Conservation (phyloP, 495 filamentous ascomycete genomes). For the Xylaria sp. region DNA sequence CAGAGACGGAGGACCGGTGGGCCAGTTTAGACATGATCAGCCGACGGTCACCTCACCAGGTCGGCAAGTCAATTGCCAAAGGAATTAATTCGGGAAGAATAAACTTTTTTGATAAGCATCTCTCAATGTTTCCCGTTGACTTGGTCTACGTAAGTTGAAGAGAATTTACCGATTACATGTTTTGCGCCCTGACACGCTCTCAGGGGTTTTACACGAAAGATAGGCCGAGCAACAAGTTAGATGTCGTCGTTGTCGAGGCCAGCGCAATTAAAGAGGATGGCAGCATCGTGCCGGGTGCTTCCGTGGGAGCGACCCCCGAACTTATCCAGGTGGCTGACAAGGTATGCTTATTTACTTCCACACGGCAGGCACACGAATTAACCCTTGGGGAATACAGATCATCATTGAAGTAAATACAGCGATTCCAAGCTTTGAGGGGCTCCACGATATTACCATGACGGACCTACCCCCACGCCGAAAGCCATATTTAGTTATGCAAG, state of each 20-base stretch:
- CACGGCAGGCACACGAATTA: not conserved
- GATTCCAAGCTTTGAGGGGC: slow-evolving; percentile 82
- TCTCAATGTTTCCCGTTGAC: slow-evolving; percentile 92
- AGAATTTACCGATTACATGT: not conserved
- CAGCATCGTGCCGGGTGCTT: slow-evolving; percentile 87
- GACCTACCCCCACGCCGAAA: slow-evolving; percentile 82
- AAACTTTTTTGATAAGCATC: slow-evolving; percentile 92
- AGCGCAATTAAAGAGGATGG: slow-evolving; percentile 92
- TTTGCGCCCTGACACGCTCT: slow-evolving; percentile 1
- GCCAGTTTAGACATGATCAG: slow-evolving; percentile 87
- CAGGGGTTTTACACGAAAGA: slow-evolving; percentile 84
- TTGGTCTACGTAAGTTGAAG: slow-evolving; percentile 71
- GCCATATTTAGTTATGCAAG: slow-evolving; percentile 83
- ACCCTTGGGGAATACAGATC: slow-evolving; percentile 52
- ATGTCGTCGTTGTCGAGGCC: slow-evolving; percentile 87
- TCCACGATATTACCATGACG: slow-evolving; percentile 91
- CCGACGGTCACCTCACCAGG: slow-evolving; percentile 83
- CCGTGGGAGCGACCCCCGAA: slow-evolving; percentile 85
- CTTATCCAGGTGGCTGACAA: slow-evolving; percentile 90
- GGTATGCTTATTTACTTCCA: slow-evolving; percentile 42
- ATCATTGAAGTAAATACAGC: slow-evolving; percentile 94
- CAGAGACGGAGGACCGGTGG: slow-evolving; percentile 93
- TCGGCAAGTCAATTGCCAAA: slow-evolving; percentile 89
- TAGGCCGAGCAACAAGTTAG: slow-evolving; percentile 73
- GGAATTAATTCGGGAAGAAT: slow-evolving; percentile 90